These are phyloP conservation scores for Saposhnikovia divaricata DNA, from an alignment of 129 eudicot genomes.

Conservation along the genomic window DNA sequence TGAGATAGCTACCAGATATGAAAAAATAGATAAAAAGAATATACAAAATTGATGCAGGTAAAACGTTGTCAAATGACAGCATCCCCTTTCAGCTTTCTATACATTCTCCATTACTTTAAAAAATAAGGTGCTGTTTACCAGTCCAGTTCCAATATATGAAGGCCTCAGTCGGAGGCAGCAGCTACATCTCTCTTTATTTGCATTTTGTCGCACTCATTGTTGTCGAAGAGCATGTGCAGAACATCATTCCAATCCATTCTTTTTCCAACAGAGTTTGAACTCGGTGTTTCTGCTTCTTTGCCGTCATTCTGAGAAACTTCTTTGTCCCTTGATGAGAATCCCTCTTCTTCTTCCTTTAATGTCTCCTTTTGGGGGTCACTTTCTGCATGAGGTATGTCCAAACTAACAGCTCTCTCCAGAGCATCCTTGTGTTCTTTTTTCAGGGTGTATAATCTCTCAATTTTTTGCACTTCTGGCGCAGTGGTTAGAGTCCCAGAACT, in stretches of 20 bases:
- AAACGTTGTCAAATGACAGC: not conserved
- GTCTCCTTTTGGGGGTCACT: conserved; percentile 13
- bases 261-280: not conserved
- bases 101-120: not conserved
- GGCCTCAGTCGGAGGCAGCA: not conserved
- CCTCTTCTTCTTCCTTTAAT: conserved; percentile 16
- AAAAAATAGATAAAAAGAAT: not conserved
- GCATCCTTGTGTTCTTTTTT: conserved; percentile 82
- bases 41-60: not conserved
- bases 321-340: conserved; percentile 21
- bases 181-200: conserved; percentile 21
- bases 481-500: conserved; percentile 37
- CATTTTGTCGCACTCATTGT: conserved; percentile 36
- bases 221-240: conserved; percentile 46
- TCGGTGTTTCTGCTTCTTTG: conserved; percentile 10
- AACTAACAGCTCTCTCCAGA: conserved; percentile 59
- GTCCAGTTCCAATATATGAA: not conserved
- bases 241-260: conserved; percentile 49
- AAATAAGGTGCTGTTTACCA: not conserved
- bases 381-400: conserved; percentile 71
- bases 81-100: not conserved
- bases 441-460: conserved; percentile 47
- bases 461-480: conserved; percentile 53
- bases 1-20: not conserved
- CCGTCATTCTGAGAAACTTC: conserved; percentile 12